phyloP scores from a whole-genome alignment of 768 basidiomycete genomes.

The Amanita rimosa region DNA sequence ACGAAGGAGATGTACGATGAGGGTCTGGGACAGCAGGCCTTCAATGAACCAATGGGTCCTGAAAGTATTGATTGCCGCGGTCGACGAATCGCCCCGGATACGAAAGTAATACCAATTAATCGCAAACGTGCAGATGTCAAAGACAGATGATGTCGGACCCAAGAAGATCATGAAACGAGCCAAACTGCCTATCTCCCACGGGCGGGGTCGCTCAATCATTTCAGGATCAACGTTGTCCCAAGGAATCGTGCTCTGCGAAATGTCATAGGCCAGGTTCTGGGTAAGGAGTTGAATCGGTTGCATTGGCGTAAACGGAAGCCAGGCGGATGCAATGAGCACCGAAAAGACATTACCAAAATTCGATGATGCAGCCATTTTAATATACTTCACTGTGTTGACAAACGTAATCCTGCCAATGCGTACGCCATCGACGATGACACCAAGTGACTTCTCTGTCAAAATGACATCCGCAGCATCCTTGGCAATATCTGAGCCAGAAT shows the following conservation, averaged over 20 bases:
- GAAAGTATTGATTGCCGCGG: constrained; percentile 18
- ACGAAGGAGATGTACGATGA: constrained; percentile 3
- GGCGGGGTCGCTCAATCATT: constrained; percentile 19
- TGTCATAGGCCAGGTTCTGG: constrained; percentile 24
- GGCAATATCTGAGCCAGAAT: constrained; percentile 17
- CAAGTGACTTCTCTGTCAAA: constrained; percentile 23
- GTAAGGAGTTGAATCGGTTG: constrained; percentile 19
- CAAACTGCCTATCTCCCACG: constrained; percentile 22
- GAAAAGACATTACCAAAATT: constrained; percentile 17
- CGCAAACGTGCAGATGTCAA: constrained; percentile 19
- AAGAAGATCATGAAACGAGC: constrained; percentile 23
- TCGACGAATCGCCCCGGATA: constrained; percentile 16
- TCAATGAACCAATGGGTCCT: constrained; percentile 25
- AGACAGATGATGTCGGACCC: constrained; percentile 24
- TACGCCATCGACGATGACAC: constrained; percentile 18
- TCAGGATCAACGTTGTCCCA: constrained; percentile 28
- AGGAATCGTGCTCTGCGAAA: constrained; percentile 24
- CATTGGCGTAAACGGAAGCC: constrained; percentile 27
- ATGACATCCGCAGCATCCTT: constrained; percentile 27
- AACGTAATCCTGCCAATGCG: constrained; percentile 15
- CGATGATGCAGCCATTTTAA: constrained; percentile 25
- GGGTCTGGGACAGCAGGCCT: constrained; percentile 21
- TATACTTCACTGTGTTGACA: constrained; percentile 24
- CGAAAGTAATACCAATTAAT: constrained; percentile 22
- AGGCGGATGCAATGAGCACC: constrained; percentile 20